Conservation (phyloP, 805 yeast genomes). For the Yarrowia phangngaensis region DNA sequence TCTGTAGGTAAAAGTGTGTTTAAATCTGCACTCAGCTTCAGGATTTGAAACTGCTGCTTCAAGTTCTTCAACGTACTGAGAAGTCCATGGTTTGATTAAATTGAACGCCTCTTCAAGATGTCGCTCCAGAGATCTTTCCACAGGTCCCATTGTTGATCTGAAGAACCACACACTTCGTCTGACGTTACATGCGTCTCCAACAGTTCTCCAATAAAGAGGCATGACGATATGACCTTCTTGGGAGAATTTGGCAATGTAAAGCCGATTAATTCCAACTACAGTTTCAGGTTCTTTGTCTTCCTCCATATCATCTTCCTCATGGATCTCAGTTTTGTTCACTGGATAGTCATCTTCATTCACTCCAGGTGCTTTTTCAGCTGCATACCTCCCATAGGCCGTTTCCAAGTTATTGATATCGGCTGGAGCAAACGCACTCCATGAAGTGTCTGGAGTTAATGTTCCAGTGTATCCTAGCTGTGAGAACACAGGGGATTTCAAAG, state of each 20-base stretch:
- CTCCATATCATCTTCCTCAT: conserved; percentile 16
- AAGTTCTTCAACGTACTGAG: conserved; percentile 34
- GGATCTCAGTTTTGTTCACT: conserved; percentile 19
- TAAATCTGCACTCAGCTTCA: conserved; percentile 33
- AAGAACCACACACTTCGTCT: conserved; percentile 42
- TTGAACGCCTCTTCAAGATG: conserved; percentile 31
- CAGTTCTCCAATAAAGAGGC: conserved; percentile 43
- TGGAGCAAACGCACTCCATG: conserved; percentile 43
- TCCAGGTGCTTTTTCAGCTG: neutral
- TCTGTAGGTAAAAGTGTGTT: conserved; percentile 31
- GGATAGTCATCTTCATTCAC: conserved; percentile 11
- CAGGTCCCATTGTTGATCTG: conserved; percentile 38
- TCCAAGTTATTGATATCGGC: conserved; percentile 37
- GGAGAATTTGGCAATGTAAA: conserved; percentile 34
- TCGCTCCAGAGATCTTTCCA: conserved; percentile 37
- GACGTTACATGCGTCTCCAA: conserved; percentile 38
- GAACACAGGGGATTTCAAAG: conserved; percentile 30
- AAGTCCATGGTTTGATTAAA: conserved; percentile 34
- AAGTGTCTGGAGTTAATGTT: conserved; percentile 33
- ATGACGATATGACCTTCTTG: conserved; percentile 26
- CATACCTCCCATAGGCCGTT: conserved; percentile 29
- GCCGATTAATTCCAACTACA: conserved; percentile 37
- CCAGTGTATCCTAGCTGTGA: conserved; percentile 35
- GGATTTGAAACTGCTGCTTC: conserved; percentile 34
- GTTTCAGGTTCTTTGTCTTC: conserved; percentile 28